phyloP scores from a whole-genome alignment of 1,139 yeast genomes.

The Kodamaea derodonti region DNA sequence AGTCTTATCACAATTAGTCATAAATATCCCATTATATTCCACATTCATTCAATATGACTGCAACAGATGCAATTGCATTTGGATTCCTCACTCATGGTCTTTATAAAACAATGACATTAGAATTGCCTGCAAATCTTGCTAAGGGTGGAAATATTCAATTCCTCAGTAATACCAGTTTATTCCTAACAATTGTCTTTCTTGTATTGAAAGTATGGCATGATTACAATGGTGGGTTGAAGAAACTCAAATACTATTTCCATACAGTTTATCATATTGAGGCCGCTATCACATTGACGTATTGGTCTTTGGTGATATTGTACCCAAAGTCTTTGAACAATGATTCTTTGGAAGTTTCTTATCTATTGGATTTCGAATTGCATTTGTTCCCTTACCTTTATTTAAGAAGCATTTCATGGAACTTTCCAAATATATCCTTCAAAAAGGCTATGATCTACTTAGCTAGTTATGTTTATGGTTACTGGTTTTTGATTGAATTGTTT shows the following conservation, averaged over 20 bases:
- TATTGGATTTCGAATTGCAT: constrained; percentile 22
- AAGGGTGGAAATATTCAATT: constrained; percentile 22
- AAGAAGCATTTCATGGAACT: constrained; percentile 7
- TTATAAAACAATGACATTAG: constrained; percentile 14
- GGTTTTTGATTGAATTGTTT: constrained; percentile 8
- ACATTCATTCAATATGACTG: background rate
- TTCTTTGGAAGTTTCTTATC: constrained; percentile 14
- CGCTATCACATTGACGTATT: constrained; percentile 21
- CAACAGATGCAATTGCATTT: constrained; percentile 2
- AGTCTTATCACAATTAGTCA: too few relatives aligned
- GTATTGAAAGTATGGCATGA: too few relatives aligned
- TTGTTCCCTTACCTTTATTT: constrained; percentile 18
- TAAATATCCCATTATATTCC: too few relatives aligned
- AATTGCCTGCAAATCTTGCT: constrained; percentile 16
- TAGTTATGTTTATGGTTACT: constrained; percentile 5
- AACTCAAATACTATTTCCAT: constrained; percentile 9
- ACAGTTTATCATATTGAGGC: constrained; percentile 18
- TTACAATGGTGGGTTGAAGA: constrained; percentile 3
- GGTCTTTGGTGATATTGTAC: constrained; percentile 17
- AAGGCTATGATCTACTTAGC: constrained; percentile 3
- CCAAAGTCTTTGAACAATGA: constrained; percentile 19
- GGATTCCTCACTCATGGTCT: constrained; percentile 11
- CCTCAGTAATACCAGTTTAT: constrained; percentile 19
- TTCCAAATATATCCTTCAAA: constrained; percentile 3
- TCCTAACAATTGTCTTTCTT: constrained; percentile 12